Conservation (phyloP, 345 rosid species). For the Excoecaria agallocha region DNA sequence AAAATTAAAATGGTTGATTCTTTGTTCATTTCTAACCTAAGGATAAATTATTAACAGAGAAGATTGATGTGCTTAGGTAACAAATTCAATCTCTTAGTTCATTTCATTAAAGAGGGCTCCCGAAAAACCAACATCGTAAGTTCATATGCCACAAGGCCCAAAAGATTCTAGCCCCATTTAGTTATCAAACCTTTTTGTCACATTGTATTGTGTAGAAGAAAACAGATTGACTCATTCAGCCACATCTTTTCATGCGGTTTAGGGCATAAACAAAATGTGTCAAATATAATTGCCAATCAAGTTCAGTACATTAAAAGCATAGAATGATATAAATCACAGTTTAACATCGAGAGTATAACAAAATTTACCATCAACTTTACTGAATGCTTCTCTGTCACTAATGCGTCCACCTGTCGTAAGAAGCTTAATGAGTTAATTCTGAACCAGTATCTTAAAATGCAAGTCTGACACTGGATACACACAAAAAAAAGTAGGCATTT, state of each 20-base stretch:
- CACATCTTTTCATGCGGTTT: background rate
- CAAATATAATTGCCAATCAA: background rate
- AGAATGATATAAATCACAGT: too few relatives aligned
- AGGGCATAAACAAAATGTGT: background rate
- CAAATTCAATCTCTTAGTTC: background rate
- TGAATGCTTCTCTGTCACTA: conserved; percentile 38
- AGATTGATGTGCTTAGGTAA: background rate
- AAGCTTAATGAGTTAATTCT: conserved; percentile 9
- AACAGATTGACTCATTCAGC: background rate
- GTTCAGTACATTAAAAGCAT: background rate
- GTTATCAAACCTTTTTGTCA: background rate
- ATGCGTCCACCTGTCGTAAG: conserved; percentile 37
- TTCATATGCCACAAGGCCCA: background rate
- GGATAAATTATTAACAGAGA: background rate
- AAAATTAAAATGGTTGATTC: background rate
- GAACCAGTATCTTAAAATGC: background rate
- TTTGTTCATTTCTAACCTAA: background rate
- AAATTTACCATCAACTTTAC: conserved; percentile 49
- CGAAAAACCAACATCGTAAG: too few relatives aligned
- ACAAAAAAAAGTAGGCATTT: background rate
- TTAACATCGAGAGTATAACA: background rate
- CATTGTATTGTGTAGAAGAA: background rate
- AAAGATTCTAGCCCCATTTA: background rate
- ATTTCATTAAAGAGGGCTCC: too few relatives aligned
- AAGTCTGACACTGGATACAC: background rate